Conservation (phyloP, 225 moss, liverwort and hornwort genomes). For the Bryoerythrophyllum caledonicum region DNA sequence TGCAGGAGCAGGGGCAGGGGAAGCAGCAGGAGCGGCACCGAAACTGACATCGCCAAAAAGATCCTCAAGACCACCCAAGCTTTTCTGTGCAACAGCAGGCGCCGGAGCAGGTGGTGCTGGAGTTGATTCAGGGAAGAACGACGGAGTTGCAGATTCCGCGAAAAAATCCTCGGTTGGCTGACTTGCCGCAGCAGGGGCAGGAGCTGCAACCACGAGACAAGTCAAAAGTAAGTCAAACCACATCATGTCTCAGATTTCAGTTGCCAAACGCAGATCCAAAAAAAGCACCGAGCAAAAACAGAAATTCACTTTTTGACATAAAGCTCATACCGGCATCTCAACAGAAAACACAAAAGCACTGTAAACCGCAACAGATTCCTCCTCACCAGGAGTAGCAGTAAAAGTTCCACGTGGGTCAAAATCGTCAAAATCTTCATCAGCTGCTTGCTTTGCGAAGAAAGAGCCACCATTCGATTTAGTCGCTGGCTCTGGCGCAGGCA, state of each 20-base stretch:
- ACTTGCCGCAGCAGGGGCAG: slow-evolving; percentile 51
- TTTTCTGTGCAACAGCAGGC: slow-evolving; percentile 42
- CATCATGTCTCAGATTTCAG: background rate
- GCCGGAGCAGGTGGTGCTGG: slow-evolving; percentile 47
- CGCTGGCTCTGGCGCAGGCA: slow-evolving; percentile 31
- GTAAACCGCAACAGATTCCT: background rate
- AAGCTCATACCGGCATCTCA: background rate
- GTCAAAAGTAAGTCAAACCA: background rate
- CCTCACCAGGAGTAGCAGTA: slow-evolving; percentile 45
- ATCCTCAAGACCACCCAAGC: slow-evolving; percentile 73
- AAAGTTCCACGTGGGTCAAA: slow-evolving; percentile 88
- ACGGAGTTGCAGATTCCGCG: slow-evolving; percentile 37
- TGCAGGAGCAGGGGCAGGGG: slow-evolving; percentile 31
- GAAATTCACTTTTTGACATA: too few relatives aligned
- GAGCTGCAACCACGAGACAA: slow-evolving; percentile 30
- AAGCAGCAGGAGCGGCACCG: slow-evolving; percentile 54
- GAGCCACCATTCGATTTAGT: slow-evolving; percentile 60
- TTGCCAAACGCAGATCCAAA: background rate
- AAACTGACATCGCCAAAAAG: slow-evolving; percentile 83
- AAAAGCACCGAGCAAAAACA: too few relatives aligned
- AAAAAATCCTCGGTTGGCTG: slow-evolving; percentile 68
- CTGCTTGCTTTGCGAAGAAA: slow-evolving; percentile 62
- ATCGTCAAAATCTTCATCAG: slow-evolving; percentile 85
- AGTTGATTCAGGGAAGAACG: slow-evolving; percentile 56
- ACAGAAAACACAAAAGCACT: background rate